Conservation (phyloP, 192 early-diverging fungal genomes). For the Coemansia furcata region DNA sequence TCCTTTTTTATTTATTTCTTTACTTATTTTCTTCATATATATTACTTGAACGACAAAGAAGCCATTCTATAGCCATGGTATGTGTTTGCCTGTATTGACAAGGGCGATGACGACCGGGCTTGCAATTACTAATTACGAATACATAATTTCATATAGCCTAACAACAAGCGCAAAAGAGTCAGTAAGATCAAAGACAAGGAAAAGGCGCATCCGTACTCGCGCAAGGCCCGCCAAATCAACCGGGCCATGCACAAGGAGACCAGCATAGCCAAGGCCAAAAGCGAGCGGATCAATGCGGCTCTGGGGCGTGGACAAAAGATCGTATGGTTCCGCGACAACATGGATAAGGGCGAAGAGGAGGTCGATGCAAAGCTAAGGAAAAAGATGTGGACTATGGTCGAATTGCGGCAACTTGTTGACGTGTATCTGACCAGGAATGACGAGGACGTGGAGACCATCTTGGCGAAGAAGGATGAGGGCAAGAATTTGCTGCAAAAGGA, state of each 20-base stretch:
- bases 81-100: neutral
- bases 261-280: slow-evolving; percentile 46
- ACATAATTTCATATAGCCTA: slow-evolving; percentile 35
- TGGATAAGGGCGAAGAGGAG: slow-evolving; percentile 48
- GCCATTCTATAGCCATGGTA: neutral
- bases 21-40: neutral
- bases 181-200: slow-evolving; percentile 59
- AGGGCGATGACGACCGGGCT: neutral
- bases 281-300: slow-evolving; percentile 33
- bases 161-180: slow-evolving; percentile 57
- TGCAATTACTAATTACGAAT: neutral
- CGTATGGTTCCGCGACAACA: slow-evolving; percentile 65
- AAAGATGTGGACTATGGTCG: slow-evolving; percentile 31
- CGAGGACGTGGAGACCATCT: slow-evolving; percentile 57
- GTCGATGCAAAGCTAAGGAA: slow-evolving; percentile 52
- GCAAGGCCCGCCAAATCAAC: slow-evolving; percentile 67
- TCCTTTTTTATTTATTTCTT: neutral
- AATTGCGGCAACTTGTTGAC: slow-evolving; percentile 20
- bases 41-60: neutral
- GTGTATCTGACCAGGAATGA: slow-evolving; percentile 61
- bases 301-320: slow-evolving; percentile 56
- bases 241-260: slow-evolving; percentile 60
- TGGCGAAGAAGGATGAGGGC: slow-evolving; percentile 35
- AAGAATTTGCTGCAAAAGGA: slow-evolving; percentile 41
- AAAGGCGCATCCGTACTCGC: slow-evolving; percentile 73